Evolutionary conservation across 169 alveolate species (phyloP), one percentile per base, ranked within the genome.

Genomic region (Plasmodium billcollinsi): DNA sequence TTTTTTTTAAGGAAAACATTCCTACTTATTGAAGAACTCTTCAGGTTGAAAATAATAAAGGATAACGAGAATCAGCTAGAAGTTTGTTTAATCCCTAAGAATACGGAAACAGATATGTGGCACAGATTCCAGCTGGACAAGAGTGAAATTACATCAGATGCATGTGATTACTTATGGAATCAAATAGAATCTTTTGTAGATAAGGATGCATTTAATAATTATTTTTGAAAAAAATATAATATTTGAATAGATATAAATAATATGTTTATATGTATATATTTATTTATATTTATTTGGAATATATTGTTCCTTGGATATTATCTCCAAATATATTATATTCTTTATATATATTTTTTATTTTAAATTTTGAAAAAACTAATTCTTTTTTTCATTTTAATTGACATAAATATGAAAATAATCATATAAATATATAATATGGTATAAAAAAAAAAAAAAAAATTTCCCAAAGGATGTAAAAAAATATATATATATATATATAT

Each of bases 131-230:
- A 80, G 29, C 12, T 80, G 52, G 90, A 80, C 21, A 80, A 80
- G 61, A 67, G 63, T 26, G 90, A 80, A 62, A 80, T 80, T 20
- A 80, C 90, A 3, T 50, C 90, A 26, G 90, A 80, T 2, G 69
- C 90, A 7, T 67, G 83, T 11, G 83, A 80, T 43, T 80, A 80
- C 50, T 62, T 80, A 43, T 80, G 90, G 90, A 80, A 49, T 58
- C 90, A 80, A 49, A 80, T 80, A 20, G 90, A 80, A 62, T 67
- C 90, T 43, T 80, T 80, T 49, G 90, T 80, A 14, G 90, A 80
- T 33, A 80, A 69, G 47, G 83, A 69, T 15, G 52, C 83, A 2
- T 62, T 80, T 73, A 61, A 26, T 43, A 56, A 59, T 15, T 80
- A 80, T 18, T 62, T 80, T 26, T 80, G 33, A 59, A 14, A 5